Evolutionary conservation across 164 flowering plant genomes (phyloP).

Genomic region (Warburgia ugandensis): DNA sequence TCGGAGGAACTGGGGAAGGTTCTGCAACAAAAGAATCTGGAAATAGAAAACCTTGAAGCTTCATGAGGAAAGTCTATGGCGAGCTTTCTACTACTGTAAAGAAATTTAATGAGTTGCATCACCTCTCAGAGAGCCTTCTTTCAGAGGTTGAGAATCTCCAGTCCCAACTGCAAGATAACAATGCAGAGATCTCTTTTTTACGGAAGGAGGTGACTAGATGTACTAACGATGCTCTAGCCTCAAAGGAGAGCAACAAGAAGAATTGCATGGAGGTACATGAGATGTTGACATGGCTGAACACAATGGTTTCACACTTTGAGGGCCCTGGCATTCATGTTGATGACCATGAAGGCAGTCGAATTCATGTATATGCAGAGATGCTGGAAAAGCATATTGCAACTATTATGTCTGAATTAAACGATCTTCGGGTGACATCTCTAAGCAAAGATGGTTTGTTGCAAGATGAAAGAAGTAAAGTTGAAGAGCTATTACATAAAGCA

Average conservation of each 20-base stretch:
- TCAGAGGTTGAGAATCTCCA: conserved; percentile 91
- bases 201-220: conserved; percentile 93
- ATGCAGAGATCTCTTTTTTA: conserved; percentile 84
- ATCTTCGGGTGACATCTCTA: conserved; percentile 38
- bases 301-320: conserved; percentile 32
- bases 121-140: conserved; percentile 67
- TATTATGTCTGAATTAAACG: conserved; percentile 56
- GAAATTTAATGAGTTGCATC: conserved; percentile 94
- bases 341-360: conserved; percentile 18
- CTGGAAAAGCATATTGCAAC: conserved; percentile 48
- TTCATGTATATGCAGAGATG: conserved; percentile 36
- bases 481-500: conserved; percentile 45
- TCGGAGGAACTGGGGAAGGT: conserved; percentile 47
- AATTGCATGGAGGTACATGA: conserved; percentile 49
- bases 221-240: conserved; percentile 72
- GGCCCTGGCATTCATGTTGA: conserved; percentile 27
- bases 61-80: conserved; percentile 71
- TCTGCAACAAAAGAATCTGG: conserved; percentile 53
- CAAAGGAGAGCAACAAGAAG: conserved; percentile 49
- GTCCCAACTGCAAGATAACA: conserved; percentile 70
- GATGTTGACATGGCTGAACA: conserved; percentile 55
- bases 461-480: conserved; percentile 52
- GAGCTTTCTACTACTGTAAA: conserved; percentile 70
- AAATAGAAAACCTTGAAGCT: conserved; percentile 64
- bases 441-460: conserved; percentile 53